Percentiles rank a stretch among this genome's conserved stretches.
phyloP scores from a whole-genome alignment of 148 eudicot genomes.

The Rhododendron kiyosumense region DNA sequence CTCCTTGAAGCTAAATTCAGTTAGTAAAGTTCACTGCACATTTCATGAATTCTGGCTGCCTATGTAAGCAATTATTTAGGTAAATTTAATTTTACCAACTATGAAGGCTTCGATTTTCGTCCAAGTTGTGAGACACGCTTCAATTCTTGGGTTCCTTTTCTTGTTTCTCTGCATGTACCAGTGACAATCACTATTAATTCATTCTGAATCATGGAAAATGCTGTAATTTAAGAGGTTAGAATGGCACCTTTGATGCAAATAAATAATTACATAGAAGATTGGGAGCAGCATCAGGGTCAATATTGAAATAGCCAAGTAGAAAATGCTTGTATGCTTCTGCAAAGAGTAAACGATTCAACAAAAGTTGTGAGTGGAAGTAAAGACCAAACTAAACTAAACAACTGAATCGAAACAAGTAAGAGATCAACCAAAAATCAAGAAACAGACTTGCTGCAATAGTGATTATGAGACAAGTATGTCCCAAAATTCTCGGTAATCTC shows the following conservation, averaged over 20 bases:
- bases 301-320: constrained; percentile 71
- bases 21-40: not conserved
- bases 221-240: constrained; percentile 5
- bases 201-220: not conserved
- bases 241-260: constrained; percentile 69
- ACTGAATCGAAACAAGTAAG: not conserved
- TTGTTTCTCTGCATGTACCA: constrained; percentile 58
- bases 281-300: constrained; percentile 87
- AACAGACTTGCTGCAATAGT: not conserved
- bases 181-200: not conserved
- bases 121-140: constrained; percentile 60
- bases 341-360: constrained; percentile 11
- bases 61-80: not conserved
- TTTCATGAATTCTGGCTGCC: not conserved
- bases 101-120: constrained; percentile 70
- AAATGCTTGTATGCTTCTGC: constrained; percentile 75
- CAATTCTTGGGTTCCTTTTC: constrained; percentile 61
- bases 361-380: not conserved
- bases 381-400: not conserved
- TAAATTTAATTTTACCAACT: constrained; percentile 23
- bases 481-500: not conserved
- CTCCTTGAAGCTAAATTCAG: not conserved
- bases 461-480: not conserved
- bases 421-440: not conserved
- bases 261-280: constrained; percentile 80